These are phyloP conservation scores for Cryptococcus neoformans DNA, from an alignment of 1,284 basidiomycete genomes.

Conservation along the genomic window DNA sequence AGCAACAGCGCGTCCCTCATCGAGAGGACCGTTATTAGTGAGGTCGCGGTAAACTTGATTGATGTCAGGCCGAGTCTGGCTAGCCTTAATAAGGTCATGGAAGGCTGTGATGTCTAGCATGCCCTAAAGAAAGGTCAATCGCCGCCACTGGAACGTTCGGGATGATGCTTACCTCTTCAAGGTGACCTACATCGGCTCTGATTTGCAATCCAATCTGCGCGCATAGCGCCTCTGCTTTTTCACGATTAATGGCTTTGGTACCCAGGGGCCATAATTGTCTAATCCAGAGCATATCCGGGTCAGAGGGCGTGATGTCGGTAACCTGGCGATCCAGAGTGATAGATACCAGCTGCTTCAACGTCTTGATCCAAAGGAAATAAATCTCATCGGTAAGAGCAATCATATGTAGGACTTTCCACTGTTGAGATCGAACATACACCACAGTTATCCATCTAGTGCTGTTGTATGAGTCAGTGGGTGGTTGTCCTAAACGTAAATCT, in stretches of 20 bases:
- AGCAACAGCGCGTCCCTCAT: constrained; percentile 58
- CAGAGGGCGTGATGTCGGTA: constrained; percentile 31
- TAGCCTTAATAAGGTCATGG: constrained; percentile 74
- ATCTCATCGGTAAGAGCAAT: constrained; percentile 70
- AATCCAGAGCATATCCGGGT: constrained; percentile 45
- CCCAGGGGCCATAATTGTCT: constrained; percentile 44
- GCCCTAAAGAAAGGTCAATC: constrained; percentile 13
- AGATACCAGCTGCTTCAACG: constrained; percentile 50
- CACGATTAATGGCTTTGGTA: constrained; percentile 24
- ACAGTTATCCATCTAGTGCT: constrained; percentile 53
- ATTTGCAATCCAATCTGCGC: constrained; percentile 52
- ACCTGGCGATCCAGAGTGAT: constrained; percentile 35
- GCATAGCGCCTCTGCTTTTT: constrained; percentile 61
- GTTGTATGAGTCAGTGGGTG: constrained; percentile 58
- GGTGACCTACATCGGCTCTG: constrained; percentile 25
- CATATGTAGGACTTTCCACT: constrained; percentile 90
- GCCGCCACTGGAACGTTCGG: background rate
- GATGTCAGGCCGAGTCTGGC: constrained; percentile 80
- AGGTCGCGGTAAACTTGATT: constrained; percentile 63
- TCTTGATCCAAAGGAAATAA: constrained; percentile 56
- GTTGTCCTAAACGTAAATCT: constrained; percentile 77
- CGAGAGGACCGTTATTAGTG: constrained; percentile 52
- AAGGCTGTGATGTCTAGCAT: constrained; percentile 78
- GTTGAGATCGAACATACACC: constrained; percentile 55
- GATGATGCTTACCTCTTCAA: constrained; percentile 60